Evolutionary conservation across 2,329 filamentous ascomycete genomes (phyloP).

Genomic region (Claviceps capensis): DNA sequence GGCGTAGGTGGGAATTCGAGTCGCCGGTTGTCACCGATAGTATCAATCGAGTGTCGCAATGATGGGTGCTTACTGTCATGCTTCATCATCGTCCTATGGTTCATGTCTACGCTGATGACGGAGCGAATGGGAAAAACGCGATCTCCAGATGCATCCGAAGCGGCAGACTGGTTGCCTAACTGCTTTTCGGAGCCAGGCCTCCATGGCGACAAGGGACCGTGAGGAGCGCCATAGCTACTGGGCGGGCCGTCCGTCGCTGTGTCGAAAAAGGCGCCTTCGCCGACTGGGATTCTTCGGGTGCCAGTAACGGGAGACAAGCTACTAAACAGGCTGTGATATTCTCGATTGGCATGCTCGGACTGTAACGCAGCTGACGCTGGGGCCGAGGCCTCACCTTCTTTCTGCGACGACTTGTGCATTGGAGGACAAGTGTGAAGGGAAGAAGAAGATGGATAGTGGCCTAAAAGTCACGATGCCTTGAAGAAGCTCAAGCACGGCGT

Average conservation of each 20-base stretch:
- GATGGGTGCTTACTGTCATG: slow-evolving; percentile 26
- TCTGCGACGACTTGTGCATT: slow-evolving; percentile 3
- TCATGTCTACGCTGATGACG: slow-evolving; percentile 56
- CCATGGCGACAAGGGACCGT: slow-evolving; percentile 24
- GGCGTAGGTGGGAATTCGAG: slow-evolving; percentile 14
- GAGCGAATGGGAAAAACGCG: slow-evolving; percentile 72
- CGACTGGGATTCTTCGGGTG: background rate
- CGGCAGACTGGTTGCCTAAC: slow-evolving; percentile 16
- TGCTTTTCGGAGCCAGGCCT: slow-evolving; percentile 29
- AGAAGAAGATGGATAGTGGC: background rate
- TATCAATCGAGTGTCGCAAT: slow-evolving; percentile 17
- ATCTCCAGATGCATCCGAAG: slow-evolving; percentile 32
- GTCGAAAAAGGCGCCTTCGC: background rate
- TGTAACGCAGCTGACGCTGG: background rate
- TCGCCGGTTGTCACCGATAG: slow-evolving; percentile 14
- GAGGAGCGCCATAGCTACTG: slow-evolving; percentile 6
- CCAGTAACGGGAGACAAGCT: background rate
- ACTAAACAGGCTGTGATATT: background rate
- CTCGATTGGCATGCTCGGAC: background rate
- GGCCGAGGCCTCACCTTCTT: background rate
- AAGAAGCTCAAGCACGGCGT: background rate
- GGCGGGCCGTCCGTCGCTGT: background rate
- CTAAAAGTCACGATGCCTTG: slow-evolving; percentile 2
- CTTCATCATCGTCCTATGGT: slow-evolving; percentile 22
- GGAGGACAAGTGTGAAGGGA: background rate